Percentiles rank a stretch among this genome's conserved stretches.
Conservation (phyloP, 2,329 filamentous ascomycete genomes). For the Alternaria panax region DNA sequence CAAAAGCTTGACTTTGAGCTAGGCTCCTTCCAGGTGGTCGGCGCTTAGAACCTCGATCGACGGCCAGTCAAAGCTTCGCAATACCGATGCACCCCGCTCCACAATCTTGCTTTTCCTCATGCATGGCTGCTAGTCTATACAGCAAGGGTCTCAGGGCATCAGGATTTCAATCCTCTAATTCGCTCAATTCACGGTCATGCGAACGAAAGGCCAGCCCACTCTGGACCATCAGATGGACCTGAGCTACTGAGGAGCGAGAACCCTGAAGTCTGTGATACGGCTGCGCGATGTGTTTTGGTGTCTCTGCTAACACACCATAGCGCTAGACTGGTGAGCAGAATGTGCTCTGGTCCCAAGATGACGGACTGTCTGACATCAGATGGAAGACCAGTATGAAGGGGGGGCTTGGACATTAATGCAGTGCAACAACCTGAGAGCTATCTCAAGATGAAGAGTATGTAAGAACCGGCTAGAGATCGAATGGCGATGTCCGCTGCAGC, state of each 20-base stretch:
- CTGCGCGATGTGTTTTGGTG: conserved; percentile 19
- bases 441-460: conserved; percentile 13
- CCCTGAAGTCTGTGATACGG: conserved; percentile 39
- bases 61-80: conserved; percentile 29
- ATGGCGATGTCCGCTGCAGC: conserved; percentile 43
- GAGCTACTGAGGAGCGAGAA: conserved; percentile 15
- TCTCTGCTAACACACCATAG: conserved; percentile 16
- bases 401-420: conserved; percentile 10
- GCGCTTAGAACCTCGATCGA: conserved; percentile 25
- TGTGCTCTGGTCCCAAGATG: conserved; percentile 10
- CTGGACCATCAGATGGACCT: conserved; percentile 18
- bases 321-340: conserved; percentile 8
- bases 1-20: conserved; percentile 29
- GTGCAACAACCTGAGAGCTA: conserved; percentile 20
- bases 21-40: conserved; percentile 20
- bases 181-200: conserved; percentile 43
- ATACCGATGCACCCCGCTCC: conserved; percentile 33
- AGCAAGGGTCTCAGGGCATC: conserved; percentile 21
- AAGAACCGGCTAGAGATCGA: conserved; percentile 26
- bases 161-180: conserved; percentile 33
- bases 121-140: conserved; percentile 39
- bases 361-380: conserved; percentile 28
- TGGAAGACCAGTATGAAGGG: conserved; percentile 7
- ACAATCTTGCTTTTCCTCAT: conserved; percentile 32
- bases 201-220: conserved; percentile 39